Evolutionary conservation across 306 rosid species (phyloP).

Genomic region (Citrullus colocynthis): DNA sequence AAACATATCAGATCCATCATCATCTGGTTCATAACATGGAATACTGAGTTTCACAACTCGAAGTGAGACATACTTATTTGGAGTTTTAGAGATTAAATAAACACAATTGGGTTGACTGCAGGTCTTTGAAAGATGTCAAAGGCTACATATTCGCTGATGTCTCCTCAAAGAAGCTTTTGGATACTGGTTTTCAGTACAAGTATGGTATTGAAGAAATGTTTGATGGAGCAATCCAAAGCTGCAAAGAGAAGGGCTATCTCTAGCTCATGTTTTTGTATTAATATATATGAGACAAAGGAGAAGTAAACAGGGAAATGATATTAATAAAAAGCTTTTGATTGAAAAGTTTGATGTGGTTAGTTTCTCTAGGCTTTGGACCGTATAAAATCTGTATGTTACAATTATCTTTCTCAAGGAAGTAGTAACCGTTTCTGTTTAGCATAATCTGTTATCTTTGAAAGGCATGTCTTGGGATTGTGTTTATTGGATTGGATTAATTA

Average conservation of each 20-base stretch:
- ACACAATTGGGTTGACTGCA: conserved; percentile 1
- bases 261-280: neutral
- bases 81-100: neutral
- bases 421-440: neutral
- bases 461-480: neutral
- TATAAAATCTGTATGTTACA: neutral
- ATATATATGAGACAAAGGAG: neutral
- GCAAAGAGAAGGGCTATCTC: conserved; percentile 31
- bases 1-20: neutral
- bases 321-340: neutral
- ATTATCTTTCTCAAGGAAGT: neutral
- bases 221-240: conserved; percentile 29
- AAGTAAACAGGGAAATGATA: neutral
- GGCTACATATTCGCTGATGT: conserved; percentile 7
- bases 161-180: conserved; percentile 36
- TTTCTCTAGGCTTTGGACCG: neutral
- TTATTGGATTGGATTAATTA: neutral
- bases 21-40: neutral
- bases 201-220: conserved; percentile 33
- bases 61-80: neutral
- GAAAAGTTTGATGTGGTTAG: neutral
- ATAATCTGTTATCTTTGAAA: neutral
- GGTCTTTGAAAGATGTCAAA: conserved; percentile 15
- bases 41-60: neutral
- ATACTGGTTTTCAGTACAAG: conserved; percentile 34